Conservation (phyloP, 2,329 filamentous ascomycete genomes). For the Penicillium hordei region DNA sequence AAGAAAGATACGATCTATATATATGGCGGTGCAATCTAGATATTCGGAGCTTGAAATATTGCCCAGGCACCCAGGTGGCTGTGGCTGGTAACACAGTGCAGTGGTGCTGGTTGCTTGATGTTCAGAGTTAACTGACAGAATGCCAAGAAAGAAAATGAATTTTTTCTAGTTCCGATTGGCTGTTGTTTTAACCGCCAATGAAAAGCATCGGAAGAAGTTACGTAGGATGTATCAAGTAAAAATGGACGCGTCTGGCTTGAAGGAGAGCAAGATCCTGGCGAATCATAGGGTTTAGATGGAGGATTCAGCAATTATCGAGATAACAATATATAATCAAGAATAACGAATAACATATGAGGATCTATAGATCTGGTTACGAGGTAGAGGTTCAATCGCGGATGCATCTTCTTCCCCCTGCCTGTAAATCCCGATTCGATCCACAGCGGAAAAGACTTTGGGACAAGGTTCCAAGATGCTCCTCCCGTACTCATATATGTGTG, state of each 20-base stretch:
- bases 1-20: background rate
- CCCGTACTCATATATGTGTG: background rate
- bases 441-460: background rate
- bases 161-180: background rate
- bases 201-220: constrained; percentile 2
- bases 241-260: background rate
- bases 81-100: background rate
- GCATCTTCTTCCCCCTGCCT: background rate
- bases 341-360: background rate
- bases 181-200: background rate
- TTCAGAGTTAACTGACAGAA: background rate
- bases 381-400: background rate
- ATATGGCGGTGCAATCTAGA: background rate
- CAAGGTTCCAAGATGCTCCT: background rate
- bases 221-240: background rate
- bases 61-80: background rate
- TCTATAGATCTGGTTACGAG: background rate
- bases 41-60: background rate
- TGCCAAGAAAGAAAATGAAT: background rate
- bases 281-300: background rate
- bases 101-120: background rate
- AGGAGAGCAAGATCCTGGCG: background rate
- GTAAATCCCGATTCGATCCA: background rate
- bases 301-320: background rate
- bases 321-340: background rate